phyloP scores from a whole-genome alignment of 1,139 yeast genomes.

The Candida tunisiensis region DNA sequence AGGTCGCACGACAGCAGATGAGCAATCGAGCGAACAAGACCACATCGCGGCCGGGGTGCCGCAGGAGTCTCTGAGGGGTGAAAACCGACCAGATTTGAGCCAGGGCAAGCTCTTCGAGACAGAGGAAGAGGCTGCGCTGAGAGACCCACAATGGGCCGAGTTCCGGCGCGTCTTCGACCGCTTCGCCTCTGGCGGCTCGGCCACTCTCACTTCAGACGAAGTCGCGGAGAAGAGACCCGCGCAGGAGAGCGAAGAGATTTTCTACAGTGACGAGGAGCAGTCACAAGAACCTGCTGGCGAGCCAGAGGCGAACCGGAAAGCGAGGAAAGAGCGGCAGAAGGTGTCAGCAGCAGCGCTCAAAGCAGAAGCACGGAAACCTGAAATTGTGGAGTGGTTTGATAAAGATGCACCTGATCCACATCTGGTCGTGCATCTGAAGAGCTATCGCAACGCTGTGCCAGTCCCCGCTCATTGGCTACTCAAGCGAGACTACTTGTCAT shows the following conservation, averaged over 20 bases:
- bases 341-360: slow-evolving; percentile 58
- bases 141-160: slow-evolving; percentile 25
- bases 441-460: slow-evolving; percentile 48
- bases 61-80: slow-evolving; percentile 2
- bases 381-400: slow-evolving; percentile 74
- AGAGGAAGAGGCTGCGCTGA: slow-evolving; percentile 14
- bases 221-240: slow-evolving; percentile 5
- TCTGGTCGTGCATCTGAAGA: slow-evolving; percentile 45
- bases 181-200: too few relatives aligned
- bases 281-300: slow-evolving; percentile 9
- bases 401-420: slow-evolving; percentile 72
- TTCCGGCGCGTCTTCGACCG: slow-evolving; percentile 27
- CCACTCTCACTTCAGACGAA: slow-evolving; percentile 9
- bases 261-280: slow-evolving; percentile 14
- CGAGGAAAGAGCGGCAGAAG: slow-evolving; percentile 24
- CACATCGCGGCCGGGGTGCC: slow-evolving; percentile 3
- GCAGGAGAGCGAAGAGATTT: slow-evolving; percentile 7
- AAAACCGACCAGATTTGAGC: slow-evolving; percentile 2
- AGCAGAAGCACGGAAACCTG: slow-evolving; percentile 42
- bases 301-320: slow-evolving; percentile 6
- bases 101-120: slow-evolving; percentile 8
- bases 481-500: slow-evolving; percentile 64
- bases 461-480: slow-evolving; percentile 80
- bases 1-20: slow-evolving; percentile 1
- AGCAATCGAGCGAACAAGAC: slow-evolving; percentile 1